A percentile compares a stretch with the other conserved stretches of the same genome.
Evolutionary conservation across 345 rosid species (phyloP).

Genomic region (Corchorus olitorius): DNA sequence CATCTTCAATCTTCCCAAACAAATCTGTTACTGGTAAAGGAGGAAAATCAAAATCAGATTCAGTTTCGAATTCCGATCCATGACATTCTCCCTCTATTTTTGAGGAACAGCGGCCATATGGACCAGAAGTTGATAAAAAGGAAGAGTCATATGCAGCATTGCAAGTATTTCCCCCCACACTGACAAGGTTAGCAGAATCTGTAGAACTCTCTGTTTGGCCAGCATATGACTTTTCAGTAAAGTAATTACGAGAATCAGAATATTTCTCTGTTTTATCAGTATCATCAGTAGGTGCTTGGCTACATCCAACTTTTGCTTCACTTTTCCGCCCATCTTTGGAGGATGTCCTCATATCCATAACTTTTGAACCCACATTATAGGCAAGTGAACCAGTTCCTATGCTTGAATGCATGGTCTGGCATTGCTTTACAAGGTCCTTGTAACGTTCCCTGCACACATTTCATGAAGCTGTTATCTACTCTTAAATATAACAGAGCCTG

Average conservation of each 20-base stretch:
- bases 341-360: conserved; percentile 87
- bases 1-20: conserved; percentile 60
- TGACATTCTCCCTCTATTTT: conserved; percentile 36
- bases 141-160: conserved; percentile 53
- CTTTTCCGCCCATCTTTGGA: conserved; percentile 59
- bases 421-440: conserved; percentile 66
- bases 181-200: conserved; percentile 61
- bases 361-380: conserved; percentile 85
- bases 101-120: conserved; percentile 38
- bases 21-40: conserved; percentile 71
- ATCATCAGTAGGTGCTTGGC: conserved; percentile 41
- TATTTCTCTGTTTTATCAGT: conserved; percentile 46
- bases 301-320: conserved; percentile 48
- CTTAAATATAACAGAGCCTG: conserved; percentile 3
- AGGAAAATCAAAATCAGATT: conserved; percentile 63
- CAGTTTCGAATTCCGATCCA: conserved; percentile 44
- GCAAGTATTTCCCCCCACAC: conserved; percentile 57
- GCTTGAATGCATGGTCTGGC: conserved; percentile 88
- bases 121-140: conserved; percentile 45
- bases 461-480: conserved; percentile 19
- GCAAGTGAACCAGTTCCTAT: conserved; percentile 95
- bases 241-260: conserved; percentile 50
- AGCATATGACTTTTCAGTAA: conserved; percentile 48
- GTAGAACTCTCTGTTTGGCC: conserved; percentile 57
- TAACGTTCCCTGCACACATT: conserved; percentile 63